Evolutionary conservation across 257 asterid species (phyloP).

Genomic region (Solanum virginianum): DNA sequence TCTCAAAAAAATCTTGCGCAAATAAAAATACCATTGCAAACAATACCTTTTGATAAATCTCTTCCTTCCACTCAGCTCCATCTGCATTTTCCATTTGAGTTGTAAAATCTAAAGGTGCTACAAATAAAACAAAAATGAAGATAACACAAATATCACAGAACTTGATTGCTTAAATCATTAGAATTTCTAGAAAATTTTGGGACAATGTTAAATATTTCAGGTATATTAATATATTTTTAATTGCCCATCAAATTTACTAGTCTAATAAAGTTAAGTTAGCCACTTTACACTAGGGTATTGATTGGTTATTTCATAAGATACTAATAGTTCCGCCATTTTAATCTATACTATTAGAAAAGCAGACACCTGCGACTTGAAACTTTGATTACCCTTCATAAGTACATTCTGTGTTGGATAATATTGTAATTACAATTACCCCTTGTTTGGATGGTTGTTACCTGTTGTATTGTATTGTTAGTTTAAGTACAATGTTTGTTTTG

Average conservation of each 20-base stretch:
- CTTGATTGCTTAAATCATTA: neutral
- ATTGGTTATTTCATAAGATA: neutral
- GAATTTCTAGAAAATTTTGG: neutral
- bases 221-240: no score
- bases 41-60: constrained; percentile 74
- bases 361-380: no score
- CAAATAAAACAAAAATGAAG: neutral
- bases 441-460: no score
- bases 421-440: no score
- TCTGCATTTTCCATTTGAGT: constrained; percentile 56
- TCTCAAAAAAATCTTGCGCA: neutral
- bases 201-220: neutral
- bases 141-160: neutral
- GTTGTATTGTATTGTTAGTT: no score
- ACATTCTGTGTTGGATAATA: no score
- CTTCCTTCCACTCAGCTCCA: constrained; percentile 89
- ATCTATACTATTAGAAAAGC: neutral
- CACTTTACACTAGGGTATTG: neutral
- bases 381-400: no score
- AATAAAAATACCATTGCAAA: neutral
- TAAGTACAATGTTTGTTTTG: no score
- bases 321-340: neutral
- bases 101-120: constrained; percentile 70
- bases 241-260: no score
- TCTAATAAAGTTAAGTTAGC: neutral